Evolutionary conservation across 371 early-diverging fungal species (phyloP).

Genomic region (Mucor indicus): DNA sequence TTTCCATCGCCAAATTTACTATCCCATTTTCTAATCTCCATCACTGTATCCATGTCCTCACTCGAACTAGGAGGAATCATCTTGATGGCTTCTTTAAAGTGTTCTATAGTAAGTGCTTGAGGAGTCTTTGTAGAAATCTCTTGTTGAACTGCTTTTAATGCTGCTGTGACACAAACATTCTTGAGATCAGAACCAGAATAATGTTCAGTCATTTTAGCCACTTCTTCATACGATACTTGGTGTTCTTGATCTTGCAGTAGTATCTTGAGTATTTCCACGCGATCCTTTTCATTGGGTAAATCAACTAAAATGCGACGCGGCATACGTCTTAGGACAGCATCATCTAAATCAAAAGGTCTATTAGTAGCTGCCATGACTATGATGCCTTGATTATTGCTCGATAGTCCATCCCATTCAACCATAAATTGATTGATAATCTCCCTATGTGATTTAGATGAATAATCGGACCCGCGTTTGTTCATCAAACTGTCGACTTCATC

Average conservation of each 20-base stretch:
- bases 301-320: constrained; percentile 95
- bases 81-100: constrained; percentile 79
- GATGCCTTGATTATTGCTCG: constrained; percentile 74
- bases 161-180: constrained; percentile 95
- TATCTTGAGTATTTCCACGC: constrained; percentile 77
- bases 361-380: constrained; percentile 97
- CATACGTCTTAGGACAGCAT: constrained; percentile 95
- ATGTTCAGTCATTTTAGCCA: constrained; percentile 70
- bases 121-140: constrained; percentile 10
- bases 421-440: constrained; percentile 96
- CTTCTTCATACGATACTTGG: constrained; percentile 49
- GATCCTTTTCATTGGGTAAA: constrained; percentile 82
- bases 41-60: constrained; percentile 82
- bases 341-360: constrained; percentile 97
- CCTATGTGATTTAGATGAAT: constrained; percentile 50
- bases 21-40: constrained; percentile 89
- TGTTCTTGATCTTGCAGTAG: constrained; percentile 77
- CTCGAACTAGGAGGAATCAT: constrained; percentile 84
- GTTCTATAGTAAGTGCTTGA: constrained; percentile 38
- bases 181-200: constrained; percentile 99
- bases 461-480: constrained; percentile 70
- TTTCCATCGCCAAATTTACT: constrained; percentile 80
- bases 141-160: constrained; percentile 70
- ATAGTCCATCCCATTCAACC: constrained; percentile 96
- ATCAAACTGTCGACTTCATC: constrained; percentile 98